A percentile compares a stretch with the other conserved stretches of the same genome.
Evolutionary conservation across 2,329 filamentous ascomycete genomes (phyloP).

Genomic region (Hypoxylon sp.): DNA sequence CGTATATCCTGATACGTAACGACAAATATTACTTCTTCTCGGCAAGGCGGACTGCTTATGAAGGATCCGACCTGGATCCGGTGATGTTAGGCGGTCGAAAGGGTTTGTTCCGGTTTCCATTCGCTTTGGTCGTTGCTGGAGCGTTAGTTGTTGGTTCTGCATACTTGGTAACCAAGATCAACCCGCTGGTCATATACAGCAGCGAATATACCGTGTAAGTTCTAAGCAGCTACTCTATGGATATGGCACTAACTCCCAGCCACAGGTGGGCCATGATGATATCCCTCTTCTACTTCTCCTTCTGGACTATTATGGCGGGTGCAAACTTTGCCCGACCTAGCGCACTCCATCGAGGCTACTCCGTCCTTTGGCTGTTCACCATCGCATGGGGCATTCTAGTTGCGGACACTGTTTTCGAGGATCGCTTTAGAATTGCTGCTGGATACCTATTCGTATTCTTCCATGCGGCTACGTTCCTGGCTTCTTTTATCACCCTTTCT

Average conservation of each 20-base stretch:
- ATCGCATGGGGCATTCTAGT: slow-evolving; percentile 82
- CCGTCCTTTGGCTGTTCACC: slow-evolving; percentile 86
- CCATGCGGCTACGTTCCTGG: slow-evolving; percentile 80
- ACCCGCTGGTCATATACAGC: slow-evolving; percentile 92
- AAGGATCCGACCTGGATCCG: slow-evolving; percentile 72
- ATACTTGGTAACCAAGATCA: slow-evolving; percentile 83
- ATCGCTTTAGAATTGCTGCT: slow-evolving; percentile 80
- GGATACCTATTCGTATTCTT: slow-evolving; percentile 88
- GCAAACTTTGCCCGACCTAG: slow-evolving; percentile 86
- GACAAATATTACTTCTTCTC: slow-evolving; percentile 94
- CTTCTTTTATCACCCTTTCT: slow-evolving; percentile 80
- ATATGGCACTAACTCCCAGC: slow-evolving; percentile 31
- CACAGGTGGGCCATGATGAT: slow-evolving; percentile 83
- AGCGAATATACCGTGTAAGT: slow-evolving; percentile 81
- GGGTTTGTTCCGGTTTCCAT: slow-evolving; percentile 87
- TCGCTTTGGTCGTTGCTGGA: slow-evolving; percentile 78
- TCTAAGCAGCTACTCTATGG: background rate
- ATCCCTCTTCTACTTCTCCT: slow-evolving; percentile 82
- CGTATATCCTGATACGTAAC: slow-evolving; percentile 75
- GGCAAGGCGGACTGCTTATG: slow-evolving; percentile 68
- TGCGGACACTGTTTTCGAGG: slow-evolving; percentile 80
- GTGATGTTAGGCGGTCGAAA: slow-evolving; percentile 81
- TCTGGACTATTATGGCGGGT: slow-evolving; percentile 81
- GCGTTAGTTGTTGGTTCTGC: slow-evolving; percentile 80
- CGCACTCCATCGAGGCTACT: slow-evolving; percentile 86